Conservation (phyloP, 1,284 basidiomycete genomes). For the Gomphus bonarii region DNA sequence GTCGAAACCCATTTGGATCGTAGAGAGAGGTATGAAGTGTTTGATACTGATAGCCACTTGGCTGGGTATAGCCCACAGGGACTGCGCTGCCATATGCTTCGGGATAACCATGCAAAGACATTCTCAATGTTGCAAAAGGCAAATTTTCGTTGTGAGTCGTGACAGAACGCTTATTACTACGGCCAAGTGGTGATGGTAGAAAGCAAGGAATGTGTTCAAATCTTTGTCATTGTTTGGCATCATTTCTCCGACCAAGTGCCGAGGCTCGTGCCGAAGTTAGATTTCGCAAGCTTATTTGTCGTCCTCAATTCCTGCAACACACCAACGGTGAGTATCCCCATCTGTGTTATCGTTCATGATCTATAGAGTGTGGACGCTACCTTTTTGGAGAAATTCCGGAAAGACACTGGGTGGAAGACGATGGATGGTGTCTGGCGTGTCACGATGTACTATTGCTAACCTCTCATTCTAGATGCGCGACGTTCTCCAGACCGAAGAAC, state of each 20-base stretch:
- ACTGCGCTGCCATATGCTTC: conserved; percentile 29
- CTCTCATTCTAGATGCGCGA: conserved; percentile 64
- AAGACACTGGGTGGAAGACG: not conserved
- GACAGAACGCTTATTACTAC: conserved; percentile 6
- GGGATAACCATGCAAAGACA: conserved; percentile 41
- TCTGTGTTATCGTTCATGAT: not conserved
- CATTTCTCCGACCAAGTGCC: conserved; percentile 4
- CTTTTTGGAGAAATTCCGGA: not conserved
- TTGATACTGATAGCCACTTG: conserved; percentile 31
- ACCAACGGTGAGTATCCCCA: conserved; percentile 7
- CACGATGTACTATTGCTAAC: conserved; percentile 18
- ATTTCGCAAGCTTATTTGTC: not conserved
- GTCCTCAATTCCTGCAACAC: conserved; percentile 6
- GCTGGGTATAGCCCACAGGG: conserved; percentile 35
- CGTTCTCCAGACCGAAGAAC: conserved; percentile 89
- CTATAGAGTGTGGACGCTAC: not conserved
- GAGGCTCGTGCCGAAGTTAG: not conserved
- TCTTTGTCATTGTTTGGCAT: conserved; percentile 8
- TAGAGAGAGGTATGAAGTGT: conserved; percentile 39
- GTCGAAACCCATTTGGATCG: conserved; percentile 72
- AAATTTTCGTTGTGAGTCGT: not conserved
- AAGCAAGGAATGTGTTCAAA: not conserved
- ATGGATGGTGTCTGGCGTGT: conserved; percentile 16
- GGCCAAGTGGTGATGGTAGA: conserved; percentile 7
- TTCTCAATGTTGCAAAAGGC: conserved; percentile 15